Conservation (phyloP, 1,284 basidiomycete species). For the Ceratorhiza oryzae-sativae region DNA sequence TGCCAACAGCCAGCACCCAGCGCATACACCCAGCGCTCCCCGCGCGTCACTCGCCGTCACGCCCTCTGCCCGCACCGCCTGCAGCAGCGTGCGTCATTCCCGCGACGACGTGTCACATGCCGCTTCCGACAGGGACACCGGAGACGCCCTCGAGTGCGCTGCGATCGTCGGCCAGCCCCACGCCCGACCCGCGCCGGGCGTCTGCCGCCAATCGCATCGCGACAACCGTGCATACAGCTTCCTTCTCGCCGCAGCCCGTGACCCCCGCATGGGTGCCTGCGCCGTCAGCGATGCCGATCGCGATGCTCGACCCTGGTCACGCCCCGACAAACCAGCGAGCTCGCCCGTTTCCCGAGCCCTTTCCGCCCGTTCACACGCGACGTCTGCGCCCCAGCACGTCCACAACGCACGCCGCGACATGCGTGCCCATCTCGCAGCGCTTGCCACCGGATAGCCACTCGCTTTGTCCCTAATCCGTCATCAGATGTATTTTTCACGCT, state of each 20-base stretch:
- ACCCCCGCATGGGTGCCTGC: background rate
- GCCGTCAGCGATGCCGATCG: constrained; percentile 8
- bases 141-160: background rate
- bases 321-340: constrained; percentile 20
- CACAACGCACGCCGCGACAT: background rate
- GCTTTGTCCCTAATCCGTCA: background rate
- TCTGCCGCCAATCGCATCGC: background rate
- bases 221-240: background rate
- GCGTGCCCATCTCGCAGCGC: background rate
- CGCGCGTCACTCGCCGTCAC: background rate
- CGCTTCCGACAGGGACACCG: background rate
- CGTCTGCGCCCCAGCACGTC: background rate
- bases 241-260: background rate
- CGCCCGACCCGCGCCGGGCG: background rate
- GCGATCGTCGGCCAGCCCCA: background rate
- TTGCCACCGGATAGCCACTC: background rate
- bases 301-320: constrained; percentile 10
- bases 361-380: constrained; percentile 10
- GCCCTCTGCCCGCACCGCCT: background rate
- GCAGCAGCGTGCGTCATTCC: background rate
- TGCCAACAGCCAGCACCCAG: constrained; percentile 3
- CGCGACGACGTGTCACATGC: background rate
- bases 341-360: background rate
- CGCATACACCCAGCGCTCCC: constrained; percentile 1
- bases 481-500: too few species aligned